These are phyloP conservation scores for Pilatotrama ljubarskyi DNA, from an alignment of 768 basidiomycete species.

Conservation along the genomic window DNA sequence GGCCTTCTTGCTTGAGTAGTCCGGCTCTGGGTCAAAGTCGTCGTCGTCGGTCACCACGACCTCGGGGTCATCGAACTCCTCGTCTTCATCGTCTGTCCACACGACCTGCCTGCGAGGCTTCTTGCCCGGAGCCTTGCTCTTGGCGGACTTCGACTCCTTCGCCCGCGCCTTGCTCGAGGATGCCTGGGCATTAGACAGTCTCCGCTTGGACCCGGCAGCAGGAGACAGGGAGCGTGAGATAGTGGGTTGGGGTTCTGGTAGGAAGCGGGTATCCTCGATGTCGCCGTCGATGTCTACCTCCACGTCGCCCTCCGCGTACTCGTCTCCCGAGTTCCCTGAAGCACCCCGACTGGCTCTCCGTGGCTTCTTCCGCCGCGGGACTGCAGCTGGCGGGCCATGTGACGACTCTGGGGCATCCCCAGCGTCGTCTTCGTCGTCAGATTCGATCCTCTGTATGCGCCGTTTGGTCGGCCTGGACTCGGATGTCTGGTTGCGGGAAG, in stretches of 20 bases:
- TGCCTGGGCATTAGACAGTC: not conserved
- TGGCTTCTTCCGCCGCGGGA: constrained; percentile 20
- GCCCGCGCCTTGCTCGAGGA: constrained; percentile 7
- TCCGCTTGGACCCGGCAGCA: not conserved
- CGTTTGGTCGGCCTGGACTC: constrained; percentile 18
- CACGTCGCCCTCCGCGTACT: constrained; percentile 30
- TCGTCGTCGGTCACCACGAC: constrained; percentile 24
- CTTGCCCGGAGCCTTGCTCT: constrained; percentile 13
- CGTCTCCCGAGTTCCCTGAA: constrained; percentile 28
- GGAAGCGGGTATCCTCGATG: constrained; percentile 28
- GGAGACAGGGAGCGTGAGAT: constrained; percentile 7
- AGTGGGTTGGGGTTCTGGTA: constrained; percentile 12
- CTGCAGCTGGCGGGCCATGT: constrained; percentile 17
- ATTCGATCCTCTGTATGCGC: constrained; percentile 27
- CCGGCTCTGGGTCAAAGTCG: constrained; percentile 25
- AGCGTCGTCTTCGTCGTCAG: constrained; percentile 29
- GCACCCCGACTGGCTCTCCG: constrained; percentile 19
- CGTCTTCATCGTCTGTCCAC: constrained; percentile 24
- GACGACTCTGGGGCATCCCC: constrained; percentile 12
- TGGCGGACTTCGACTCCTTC: constrained; percentile 8
- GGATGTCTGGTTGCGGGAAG: not conserved
- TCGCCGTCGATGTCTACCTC: constrained; percentile 29
- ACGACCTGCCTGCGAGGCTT: constrained; percentile 16
- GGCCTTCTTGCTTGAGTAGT: constrained; percentile 23
- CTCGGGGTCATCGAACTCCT: constrained; percentile 31